A percentile compares a stretch with the other conserved stretches of the same genome.
phyloP scores from a whole-genome alignment of 495 filamentous ascomycete species.

The Friedmanniomyces endolithicus region DNA sequence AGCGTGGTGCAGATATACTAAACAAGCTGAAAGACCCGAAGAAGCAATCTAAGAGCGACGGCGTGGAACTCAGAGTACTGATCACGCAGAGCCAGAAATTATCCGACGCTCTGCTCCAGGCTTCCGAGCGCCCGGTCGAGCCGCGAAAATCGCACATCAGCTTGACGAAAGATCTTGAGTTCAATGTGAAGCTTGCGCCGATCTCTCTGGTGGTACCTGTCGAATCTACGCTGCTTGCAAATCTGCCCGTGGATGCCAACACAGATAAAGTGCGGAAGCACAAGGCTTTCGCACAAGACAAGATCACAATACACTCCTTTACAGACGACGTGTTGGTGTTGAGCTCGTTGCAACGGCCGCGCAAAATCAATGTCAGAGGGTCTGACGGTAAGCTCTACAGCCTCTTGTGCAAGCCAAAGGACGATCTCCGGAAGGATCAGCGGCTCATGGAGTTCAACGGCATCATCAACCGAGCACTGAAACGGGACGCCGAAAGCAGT shows the following conservation, averaged over 20 bases:
- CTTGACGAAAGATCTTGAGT: slow-evolving; percentile 61
- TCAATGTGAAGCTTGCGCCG: slow-evolving; percentile 71
- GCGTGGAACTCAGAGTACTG: slow-evolving; percentile 50
- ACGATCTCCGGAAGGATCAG: slow-evolving; percentile 92
- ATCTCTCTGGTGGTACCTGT: slow-evolving; percentile 78
- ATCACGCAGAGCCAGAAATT: slow-evolving; percentile 70
- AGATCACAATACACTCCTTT: slow-evolving; percentile 53
- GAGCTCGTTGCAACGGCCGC: slow-evolving; percentile 79
- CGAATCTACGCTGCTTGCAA: slow-evolving; percentile 71
- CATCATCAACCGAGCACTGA: slow-evolving; percentile 90
- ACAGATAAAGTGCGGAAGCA: slow-evolving; percentile 56
- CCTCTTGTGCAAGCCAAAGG: slow-evolving; percentile 92
- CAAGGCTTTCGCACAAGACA: slow-evolving; percentile 62
- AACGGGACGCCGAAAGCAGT: slow-evolving; percentile 79
- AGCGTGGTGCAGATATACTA: slow-evolving; percentile 41
- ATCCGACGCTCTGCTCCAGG: slow-evolving; percentile 65
- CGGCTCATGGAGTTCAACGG: slow-evolving; percentile 98
- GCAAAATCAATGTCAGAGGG: slow-evolving; percentile 77
- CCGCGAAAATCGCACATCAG: slow-evolving; percentile 58
- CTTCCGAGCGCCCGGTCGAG: slow-evolving; percentile 63
- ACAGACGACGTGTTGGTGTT: slow-evolving; percentile 79
- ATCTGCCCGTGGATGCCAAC: slow-evolving; percentile 61
- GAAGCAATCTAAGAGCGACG: slow-evolving; percentile 26
- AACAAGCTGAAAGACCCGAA: slow-evolving; percentile 33
- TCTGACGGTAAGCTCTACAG: slow-evolving; percentile 80